phyloP scores from a whole-genome alignment of 2,329 filamentous ascomycete genomes.

The Taxawa tesnikishii region DNA sequence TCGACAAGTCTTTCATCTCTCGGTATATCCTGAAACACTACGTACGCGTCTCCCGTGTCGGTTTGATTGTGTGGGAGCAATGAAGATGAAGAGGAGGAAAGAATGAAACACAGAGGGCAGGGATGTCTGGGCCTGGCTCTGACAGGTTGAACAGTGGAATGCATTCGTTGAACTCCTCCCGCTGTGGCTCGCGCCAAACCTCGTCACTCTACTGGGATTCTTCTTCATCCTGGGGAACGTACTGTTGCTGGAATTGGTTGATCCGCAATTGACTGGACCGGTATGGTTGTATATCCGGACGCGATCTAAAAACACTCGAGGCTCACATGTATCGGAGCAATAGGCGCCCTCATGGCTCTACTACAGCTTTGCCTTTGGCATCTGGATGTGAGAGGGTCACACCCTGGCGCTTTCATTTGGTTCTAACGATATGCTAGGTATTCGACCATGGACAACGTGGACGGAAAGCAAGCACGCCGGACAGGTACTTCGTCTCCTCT shows the following conservation, averaged over 20 bases:
- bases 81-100: conserved; percentile 2
- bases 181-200: conserved; percentile 93
- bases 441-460: conserved; percentile 97
- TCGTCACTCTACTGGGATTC: conserved; percentile 93
- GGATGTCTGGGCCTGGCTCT: too few species aligned
- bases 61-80: background rate
- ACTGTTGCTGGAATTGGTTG: conserved; percentile 57
- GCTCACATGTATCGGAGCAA: too few species aligned
- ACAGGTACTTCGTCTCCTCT: conserved; percentile 91
- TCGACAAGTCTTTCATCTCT: conserved; percentile 90
- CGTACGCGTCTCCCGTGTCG: conserved; percentile 43
- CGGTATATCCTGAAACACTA: conserved; percentile 91
- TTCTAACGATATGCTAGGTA: conserved; percentile 36
- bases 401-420: background rate
- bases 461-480: conserved; percentile 91
- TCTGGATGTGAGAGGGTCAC: conserved; percentile 62
- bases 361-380: conserved; percentile 85
- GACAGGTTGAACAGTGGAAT: conserved; percentile 99
- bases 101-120: too few species aligned
- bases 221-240: conserved; percentile 86
- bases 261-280: conserved; percentile 84
- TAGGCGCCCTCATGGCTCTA: conserved; percentile 86
- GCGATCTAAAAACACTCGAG: too few species aligned
- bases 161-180: conserved; percentile 83
- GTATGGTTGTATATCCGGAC: too few species aligned